Percentiles rank a stretch among this genome's conserved stretches.
Evolutionary conservation across 768 basidiomycete species (phyloP).

Genomic region (Mycena maculata): DNA sequence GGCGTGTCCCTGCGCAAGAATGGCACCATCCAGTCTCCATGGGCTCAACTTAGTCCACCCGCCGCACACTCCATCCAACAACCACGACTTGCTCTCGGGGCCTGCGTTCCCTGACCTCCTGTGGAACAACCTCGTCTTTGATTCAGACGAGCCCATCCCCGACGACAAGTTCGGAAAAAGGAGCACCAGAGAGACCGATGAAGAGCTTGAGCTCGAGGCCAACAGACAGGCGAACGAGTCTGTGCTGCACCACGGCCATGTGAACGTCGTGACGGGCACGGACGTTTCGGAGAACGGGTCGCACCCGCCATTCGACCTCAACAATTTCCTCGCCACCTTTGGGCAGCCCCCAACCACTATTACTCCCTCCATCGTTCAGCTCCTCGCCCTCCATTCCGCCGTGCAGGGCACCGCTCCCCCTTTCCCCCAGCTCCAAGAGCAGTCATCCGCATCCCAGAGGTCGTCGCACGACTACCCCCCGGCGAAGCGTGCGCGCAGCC

Average conservation of each 20-base stretch:
- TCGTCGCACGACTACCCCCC: slow-evolving; percentile 50
- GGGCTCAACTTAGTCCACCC: slow-evolving; percentile 86
- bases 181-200: slow-evolving; percentile 52
- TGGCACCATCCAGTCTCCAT: slow-evolving; percentile 75
- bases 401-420: slow-evolving; percentile 43
- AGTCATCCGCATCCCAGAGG: slow-evolving; percentile 34
- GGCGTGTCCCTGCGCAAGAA: slow-evolving; percentile 40
- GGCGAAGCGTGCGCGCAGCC: slow-evolving; percentile 67
- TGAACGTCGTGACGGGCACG: slow-evolving; percentile 66
- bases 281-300: slow-evolving; percentile 54
- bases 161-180: slow-evolving; percentile 49
- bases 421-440: slow-evolving; percentile 33
- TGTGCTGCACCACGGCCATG: slow-evolving; percentile 65
- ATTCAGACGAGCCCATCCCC: slow-evolving; percentile 73
- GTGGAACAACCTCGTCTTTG: slow-evolving; percentile 87
- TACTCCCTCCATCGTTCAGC: slow-evolving; percentile 74
- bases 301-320: slow-evolving; percentile 52
- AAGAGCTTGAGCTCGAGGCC: slow-evolving; percentile 61
- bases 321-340: slow-evolving; percentile 51
- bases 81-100: slow-evolving; percentile 70
- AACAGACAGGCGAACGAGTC: slow-evolving; percentile 48
- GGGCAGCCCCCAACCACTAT: slow-evolving; percentile 43
- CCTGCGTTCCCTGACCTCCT: slow-evolving; percentile 81
- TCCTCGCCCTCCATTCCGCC: slow-evolving; percentile 70
- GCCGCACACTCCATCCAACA: slow-evolving; percentile 50